These are phyloP conservation scores for Crithidia acanthocephali DNA, from an alignment of 208 protist genomes.

Conservation along the genomic window DNA sequence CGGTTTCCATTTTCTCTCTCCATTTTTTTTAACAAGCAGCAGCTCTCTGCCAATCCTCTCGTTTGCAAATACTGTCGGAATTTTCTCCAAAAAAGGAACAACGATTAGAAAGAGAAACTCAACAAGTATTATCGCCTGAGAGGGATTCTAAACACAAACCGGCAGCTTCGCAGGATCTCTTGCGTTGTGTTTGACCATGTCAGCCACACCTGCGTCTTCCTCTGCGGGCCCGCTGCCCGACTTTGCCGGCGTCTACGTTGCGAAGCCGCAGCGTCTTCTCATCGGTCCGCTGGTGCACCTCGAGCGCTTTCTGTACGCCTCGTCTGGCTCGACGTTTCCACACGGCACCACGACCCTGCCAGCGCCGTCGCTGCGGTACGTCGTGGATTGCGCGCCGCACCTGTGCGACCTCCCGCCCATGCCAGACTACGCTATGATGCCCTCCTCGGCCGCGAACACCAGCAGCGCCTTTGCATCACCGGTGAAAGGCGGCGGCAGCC, in stretches of 20 bases:
- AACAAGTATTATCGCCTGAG: background rate
- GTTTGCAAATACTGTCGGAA: too few relatives aligned
- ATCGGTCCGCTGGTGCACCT: constrained; percentile 34
- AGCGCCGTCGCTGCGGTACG: constrained; percentile 18
- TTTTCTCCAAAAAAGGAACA: too few relatives aligned
- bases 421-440: constrained; percentile 5
- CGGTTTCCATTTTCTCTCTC: too few relatives aligned
- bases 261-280: constrained; percentile 27
- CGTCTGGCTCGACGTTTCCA: constrained; percentile 17
- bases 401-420: constrained; percentile 10
- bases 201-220: background rate
- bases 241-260: constrained; percentile 36
- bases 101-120: too few relatives aligned
- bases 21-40: too few relatives aligned
- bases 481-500: background rate
- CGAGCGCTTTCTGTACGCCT: constrained; percentile 14
- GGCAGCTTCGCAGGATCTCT: too few relatives aligned
- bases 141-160: too few relatives aligned
- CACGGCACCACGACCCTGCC: constrained; percentile 6
- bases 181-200: background rate
- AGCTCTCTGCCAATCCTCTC: too few relatives aligned
- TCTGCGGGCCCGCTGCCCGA: background rate
- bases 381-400: constrained; percentile 35
- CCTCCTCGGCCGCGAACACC: background rate
- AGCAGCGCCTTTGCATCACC: background rate